Percentiles rank a stretch among this genome's conserved stretches.
Conservation (phyloP, 164 flowering plant species). For the Vitis rotundifolia region DNA sequence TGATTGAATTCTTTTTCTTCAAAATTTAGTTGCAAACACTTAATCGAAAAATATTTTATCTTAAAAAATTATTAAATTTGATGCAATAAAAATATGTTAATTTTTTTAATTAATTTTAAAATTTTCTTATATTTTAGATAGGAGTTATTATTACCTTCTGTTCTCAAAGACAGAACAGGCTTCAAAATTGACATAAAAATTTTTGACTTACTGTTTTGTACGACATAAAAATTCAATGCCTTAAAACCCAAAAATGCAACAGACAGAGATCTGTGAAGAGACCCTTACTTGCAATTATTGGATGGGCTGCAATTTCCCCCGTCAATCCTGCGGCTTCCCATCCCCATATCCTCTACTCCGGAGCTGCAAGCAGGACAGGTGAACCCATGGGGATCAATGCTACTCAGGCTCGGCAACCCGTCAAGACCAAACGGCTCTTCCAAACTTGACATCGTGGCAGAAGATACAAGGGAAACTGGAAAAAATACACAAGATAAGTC, state of each 20-base stretch:
- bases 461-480: conserved; percentile 25
- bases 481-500: conserved; percentile 19
- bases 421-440: conserved; percentile 83
- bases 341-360: conserved; percentile 53
- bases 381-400: conserved; percentile 63
- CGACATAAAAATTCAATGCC: too few species aligned
- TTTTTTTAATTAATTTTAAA: too few species aligned
- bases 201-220: too few species aligned
- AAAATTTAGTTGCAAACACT: too few species aligned
- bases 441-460: conserved; percentile 80
- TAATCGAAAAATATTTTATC: too few species aligned
- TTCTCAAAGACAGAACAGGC: too few species aligned
- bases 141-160: too few species aligned
- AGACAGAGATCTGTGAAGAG: background rate
- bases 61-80: too few species aligned
- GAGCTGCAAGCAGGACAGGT: conserved; percentile 74
- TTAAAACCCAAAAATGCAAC: background rate
- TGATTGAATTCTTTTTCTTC: too few species aligned
- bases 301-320: conserved; percentile 85
- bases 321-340: conserved; percentile 77
- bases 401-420: conserved; percentile 66
- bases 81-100: too few species aligned
- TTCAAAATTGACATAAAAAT: background rate
- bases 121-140: too few species aligned
- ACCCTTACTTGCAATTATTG: conserved; percentile 69